phyloP scores from a whole-genome alignment of 129 eudicot species.

The Centrapalus pauciflorus region DNA sequence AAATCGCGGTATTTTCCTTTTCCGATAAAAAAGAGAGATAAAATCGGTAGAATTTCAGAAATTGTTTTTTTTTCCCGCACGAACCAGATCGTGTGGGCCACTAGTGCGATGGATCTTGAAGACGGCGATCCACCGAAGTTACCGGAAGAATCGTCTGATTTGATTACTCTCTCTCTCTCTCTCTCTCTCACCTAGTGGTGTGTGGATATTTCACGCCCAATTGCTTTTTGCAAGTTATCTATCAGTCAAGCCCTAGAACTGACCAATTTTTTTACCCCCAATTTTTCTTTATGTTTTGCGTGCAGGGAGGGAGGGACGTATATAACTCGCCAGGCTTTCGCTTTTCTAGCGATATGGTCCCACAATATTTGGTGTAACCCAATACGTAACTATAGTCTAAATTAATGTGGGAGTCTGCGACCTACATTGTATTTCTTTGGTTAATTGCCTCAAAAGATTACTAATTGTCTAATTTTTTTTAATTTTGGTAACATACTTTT shows the following conservation, averaged over 20 bases:
- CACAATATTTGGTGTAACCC: background rate
- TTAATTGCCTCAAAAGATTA: no score
- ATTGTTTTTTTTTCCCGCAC: conserved; percentile 4
- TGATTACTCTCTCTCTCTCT: conserved; percentile 2
- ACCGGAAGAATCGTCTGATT: conserved; percentile 45
- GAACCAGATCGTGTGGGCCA: conserved; percentile 35
- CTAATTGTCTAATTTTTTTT: no score
- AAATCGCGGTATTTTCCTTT: conserved; percentile 7
- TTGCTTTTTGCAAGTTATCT: conserved; percentile 11
- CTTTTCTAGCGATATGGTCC: conserved; percentile 8
- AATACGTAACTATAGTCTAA: no score
- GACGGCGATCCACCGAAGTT: conserved; percentile 36
- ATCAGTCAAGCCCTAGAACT: conserved; percentile 39
- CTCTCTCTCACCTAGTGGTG: conserved; percentile 37
- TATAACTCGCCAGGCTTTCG: no score
- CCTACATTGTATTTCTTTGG: no score
- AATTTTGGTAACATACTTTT: no score
- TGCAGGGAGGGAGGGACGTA: background rate
- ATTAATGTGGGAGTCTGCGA: no score
- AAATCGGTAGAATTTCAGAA: conserved; percentile 21
- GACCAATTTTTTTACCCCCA: conserved; percentile 16
- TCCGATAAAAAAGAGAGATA: background rate
- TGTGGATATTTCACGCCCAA: conserved; percentile 32
- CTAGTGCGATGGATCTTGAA: conserved; percentile 27
- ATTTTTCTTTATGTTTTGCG: conserved; percentile 15